Percentiles rank a stretch among this genome's conserved stretches.
These are phyloP conservation scores for Heracleum sosnowskyi DNA, from an alignment of 129 eudicot genomes.

Conservation along the genomic window DNA sequence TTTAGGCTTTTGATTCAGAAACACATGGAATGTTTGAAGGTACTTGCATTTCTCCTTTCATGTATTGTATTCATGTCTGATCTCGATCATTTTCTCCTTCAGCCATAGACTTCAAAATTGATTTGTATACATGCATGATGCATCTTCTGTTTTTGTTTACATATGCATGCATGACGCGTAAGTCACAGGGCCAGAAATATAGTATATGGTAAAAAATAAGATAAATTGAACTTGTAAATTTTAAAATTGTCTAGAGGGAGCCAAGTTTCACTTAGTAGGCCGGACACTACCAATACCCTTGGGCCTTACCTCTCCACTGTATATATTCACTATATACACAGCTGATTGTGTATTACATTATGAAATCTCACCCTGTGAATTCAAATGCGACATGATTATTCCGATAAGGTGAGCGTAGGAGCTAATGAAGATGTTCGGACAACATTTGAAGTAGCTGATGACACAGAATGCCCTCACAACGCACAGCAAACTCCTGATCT, in stretches of 20 bases:
- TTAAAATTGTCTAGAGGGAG: no score
- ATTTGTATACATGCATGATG: no score
- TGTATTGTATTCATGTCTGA: no score
- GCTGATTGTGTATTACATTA: no score
- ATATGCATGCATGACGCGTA: neutral
- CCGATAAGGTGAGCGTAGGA: neutral
- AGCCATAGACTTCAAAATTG: no score
- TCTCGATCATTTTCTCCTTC: no score
- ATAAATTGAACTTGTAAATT: no score
- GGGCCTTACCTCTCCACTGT: no score
- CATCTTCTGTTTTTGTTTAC: neutral
- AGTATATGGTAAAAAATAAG: no score
- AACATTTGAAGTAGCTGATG: neutral
- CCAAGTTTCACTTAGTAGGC: no score
- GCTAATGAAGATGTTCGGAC: neutral
- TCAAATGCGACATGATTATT: neutral
- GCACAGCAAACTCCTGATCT: neutral
- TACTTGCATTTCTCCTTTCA: neutral
- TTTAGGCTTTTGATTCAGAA: neutral
- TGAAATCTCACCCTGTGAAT: neutral
- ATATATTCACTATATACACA: neutral
- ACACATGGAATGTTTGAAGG: constrained; percentile 1
- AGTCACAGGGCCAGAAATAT: neutral
- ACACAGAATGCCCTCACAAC: neutral
- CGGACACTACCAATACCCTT: no score